phyloP scores from a whole-genome alignment of 495 filamentous ascomycete genomes.

The Trichoderma gamsii region DNA sequence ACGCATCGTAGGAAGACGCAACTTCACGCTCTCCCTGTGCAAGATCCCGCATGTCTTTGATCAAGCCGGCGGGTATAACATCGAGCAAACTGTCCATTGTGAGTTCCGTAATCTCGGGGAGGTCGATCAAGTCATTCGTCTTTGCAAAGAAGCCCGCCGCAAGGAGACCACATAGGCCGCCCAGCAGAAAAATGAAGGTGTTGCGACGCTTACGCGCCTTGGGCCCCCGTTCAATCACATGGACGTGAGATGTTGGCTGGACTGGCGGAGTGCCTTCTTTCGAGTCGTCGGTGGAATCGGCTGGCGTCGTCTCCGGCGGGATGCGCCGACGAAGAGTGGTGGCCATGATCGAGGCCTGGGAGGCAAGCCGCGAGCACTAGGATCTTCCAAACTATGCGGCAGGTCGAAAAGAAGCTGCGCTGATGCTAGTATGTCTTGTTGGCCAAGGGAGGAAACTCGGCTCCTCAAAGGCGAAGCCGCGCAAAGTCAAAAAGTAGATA shows the following conservation, averaged over 20 bases:
- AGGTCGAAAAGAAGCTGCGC: neutral
- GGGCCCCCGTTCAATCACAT: slow-evolving; percentile 38
- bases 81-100: slow-evolving; percentile 79
- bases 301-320: slow-evolving; percentile 18
- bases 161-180: slow-evolving; percentile 76
- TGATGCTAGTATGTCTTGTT: neutral
- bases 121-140: slow-evolving; percentile 74
- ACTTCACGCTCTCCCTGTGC: slow-evolving; percentile 80
- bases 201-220: slow-evolving; percentile 61
- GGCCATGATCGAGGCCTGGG: slow-evolving; percentile 19
- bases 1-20: slow-evolving; percentile 80
- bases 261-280: neutral
- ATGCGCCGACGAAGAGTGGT: slow-evolving; percentile 28
- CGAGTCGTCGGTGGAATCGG: slow-evolving; percentile 10
- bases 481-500: neutral
- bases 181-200: slow-evolving; percentile 74
- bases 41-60: slow-evolving; percentile 77
- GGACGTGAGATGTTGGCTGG: slow-evolving; percentile 23
- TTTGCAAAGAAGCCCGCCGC: slow-evolving; percentile 78
- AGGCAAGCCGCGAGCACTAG: neutral
- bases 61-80: slow-evolving; percentile 72
- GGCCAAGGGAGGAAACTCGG: too few species aligned
- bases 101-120: slow-evolving; percentile 73
- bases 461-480: neutral
- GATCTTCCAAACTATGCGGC: too few species aligned